Percentiles rank a stretch among this genome's conserved stretches.
Conservation (phyloP, 371 early-diverging fungal genomes). For the Capniomyces stellatus region DNA sequence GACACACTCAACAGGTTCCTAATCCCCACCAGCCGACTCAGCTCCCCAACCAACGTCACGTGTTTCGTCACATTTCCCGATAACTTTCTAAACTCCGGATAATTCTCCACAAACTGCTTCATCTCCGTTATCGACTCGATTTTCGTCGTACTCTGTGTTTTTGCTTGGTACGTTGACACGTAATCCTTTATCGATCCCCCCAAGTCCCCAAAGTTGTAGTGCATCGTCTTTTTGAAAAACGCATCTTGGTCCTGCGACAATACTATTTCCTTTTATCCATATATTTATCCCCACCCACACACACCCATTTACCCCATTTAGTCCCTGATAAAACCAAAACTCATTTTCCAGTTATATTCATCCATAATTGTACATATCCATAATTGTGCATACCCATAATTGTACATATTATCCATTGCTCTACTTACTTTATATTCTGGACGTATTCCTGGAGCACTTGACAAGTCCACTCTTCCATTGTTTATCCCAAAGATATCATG, state of each 20-base stretch:
- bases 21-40: slow-evolving; percentile 58
- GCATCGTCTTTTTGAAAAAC: slow-evolving; percentile 78
- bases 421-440: slow-evolving; percentile 13
- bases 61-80: slow-evolving; percentile 93
- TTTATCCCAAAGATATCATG: slow-evolving; percentile 89
- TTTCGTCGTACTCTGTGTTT: slow-evolving; percentile 73
- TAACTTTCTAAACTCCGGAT: slow-evolving; percentile 88
- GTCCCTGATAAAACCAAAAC: too few relatives aligned
- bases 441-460: slow-evolving; percentile 55
- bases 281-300: slow-evolving; percentile 48
- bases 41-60: slow-evolving; percentile 83
- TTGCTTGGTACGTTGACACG: slow-evolving; percentile 79
- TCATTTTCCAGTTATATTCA: too few relatives aligned
- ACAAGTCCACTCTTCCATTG: slow-evolving; percentile 85
- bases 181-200: slow-evolving; percentile 83
- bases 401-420: too few relatives aligned
- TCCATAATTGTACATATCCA: too few relatives aligned
- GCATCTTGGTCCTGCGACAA: slow-evolving; percentile 72
- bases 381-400: too few relatives aligned
- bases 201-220: slow-evolving; percentile 81
- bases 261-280: slow-evolving; percentile 76
- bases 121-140: slow-evolving; percentile 90
- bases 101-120: slow-evolving; percentile 95
- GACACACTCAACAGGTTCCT: slow-evolving; percentile 61
- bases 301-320: too few relatives aligned